These are phyloP conservation scores for Pseudogymnoascus sp. DNA, from an alignment of 2,329 filamentous ascomycete genomes.

Conservation along the genomic window DNA sequence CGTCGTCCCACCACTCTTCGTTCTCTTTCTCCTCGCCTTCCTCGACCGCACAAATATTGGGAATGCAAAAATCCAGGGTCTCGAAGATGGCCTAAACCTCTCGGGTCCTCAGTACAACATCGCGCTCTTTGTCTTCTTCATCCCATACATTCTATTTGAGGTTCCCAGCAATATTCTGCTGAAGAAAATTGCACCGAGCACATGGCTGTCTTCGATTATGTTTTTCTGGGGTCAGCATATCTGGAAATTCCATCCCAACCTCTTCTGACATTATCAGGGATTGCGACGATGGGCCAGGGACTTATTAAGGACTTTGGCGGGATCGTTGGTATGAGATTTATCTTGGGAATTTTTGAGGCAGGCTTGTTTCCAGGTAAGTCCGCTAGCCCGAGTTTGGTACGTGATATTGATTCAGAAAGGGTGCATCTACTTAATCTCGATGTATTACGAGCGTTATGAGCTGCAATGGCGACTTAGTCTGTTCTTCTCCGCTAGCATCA, in stretches of 20 bases:
- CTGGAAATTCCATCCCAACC: neutral
- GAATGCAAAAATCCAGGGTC: slow-evolving; percentile 55
- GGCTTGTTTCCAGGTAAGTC: slow-evolving; percentile 36
- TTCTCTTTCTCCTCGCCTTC: slow-evolving; percentile 68
- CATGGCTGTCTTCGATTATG: slow-evolving; percentile 33
- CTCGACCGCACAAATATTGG: slow-evolving; percentile 74
- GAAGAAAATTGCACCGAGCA: slow-evolving; percentile 30
- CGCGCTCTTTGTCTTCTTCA: slow-evolving; percentile 27
- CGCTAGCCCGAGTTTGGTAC: neutral
- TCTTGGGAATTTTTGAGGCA: slow-evolving; percentile 38
- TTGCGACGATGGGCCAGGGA: slow-evolving; percentile 37
- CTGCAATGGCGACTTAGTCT: slow-evolving; percentile 39
- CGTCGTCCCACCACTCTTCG: slow-evolving; percentile 36
- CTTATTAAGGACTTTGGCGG: slow-evolving; percentile 34
- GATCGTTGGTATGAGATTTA: slow-evolving; percentile 33
- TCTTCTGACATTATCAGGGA: slow-evolving; percentile 12
- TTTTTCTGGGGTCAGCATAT: slow-evolving; percentile 39
- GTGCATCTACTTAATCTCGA: slow-evolving; percentile 37
- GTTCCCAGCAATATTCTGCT: slow-evolving; percentile 25
- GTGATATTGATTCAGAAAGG: slow-evolving; percentile 8
- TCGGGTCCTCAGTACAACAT: slow-evolving; percentile 34
- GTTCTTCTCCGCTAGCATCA: slow-evolving; percentile 35
- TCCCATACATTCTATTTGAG: slow-evolving; percentile 33
- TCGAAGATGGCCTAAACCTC: slow-evolving; percentile 56
- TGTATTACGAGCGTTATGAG: slow-evolving; percentile 43